Base-by-base conservation (phyloP, 2,329 filamentous ascomycete species). In the Neopestalotiopsis clavispora region DNA sequence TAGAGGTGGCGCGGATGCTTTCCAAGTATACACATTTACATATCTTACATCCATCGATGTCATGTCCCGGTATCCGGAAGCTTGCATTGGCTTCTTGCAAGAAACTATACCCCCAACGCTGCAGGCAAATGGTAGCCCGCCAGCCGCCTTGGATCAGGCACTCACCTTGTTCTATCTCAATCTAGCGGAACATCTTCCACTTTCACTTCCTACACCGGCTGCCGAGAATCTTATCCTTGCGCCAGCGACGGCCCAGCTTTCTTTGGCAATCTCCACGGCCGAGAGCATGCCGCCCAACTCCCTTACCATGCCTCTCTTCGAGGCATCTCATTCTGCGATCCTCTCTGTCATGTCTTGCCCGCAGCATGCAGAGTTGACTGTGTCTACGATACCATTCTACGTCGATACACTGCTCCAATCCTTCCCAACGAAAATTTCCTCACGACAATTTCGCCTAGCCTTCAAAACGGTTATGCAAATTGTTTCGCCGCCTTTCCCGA, bases 151-250 rank as follows among this genome's bases (percentile, higher is more conserved):
- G 1, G 89, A 94, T 73, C 87, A 92, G 68, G 91, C 88, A 20
- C 83, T 95, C n/a, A 92, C 96, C 76, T 87, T 97, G 17, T 97
- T 94, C 82, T 97, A 97, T 80, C 87, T 98, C 71, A 96, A 97
- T 76, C 89, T 91, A 0, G 91, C 93, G 2, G 95, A 97, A 78
- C 93, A 97, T 78, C 90, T 97, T 70, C 91, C 94, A 0, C 84
- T 94, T 9, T 83, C 89, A 2, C 80, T 97, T 1, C 84, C 92
- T 0, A 86, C 92, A 0, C 81, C 86, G 3, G 86, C 88, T 2
- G 94, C 90, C 74, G 93, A 97, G 74, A 84, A 89, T 2, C 84
- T 97, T 1, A 87, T 97, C 17, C 84, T 97, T 66, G 87, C 90
- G 42, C 91, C 93, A 1, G 92, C 94, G 6, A 87, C 89, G 4